Percentiles rank a stretch among this genome's conserved stretches.
Conservation (phyloP, 768 basidiomycete species). For the Lentinula sp. region DNA sequence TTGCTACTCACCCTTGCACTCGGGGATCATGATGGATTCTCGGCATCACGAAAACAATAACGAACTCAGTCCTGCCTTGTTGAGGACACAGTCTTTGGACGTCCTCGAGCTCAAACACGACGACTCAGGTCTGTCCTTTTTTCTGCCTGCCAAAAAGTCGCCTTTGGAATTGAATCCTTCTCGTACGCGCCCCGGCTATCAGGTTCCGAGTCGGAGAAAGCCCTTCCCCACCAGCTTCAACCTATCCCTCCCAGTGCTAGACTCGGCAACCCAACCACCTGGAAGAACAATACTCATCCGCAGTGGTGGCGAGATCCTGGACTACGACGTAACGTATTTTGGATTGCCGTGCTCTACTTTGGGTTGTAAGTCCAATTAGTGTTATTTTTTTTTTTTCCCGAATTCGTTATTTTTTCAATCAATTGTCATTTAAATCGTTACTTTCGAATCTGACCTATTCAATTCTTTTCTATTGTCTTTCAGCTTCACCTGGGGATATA, state of each 20-base stretch:
- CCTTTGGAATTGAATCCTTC: background rate
- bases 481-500: constrained; percentile 5
- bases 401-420: background rate
- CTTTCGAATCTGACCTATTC: background rate
- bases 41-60: background rate
- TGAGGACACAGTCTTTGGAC: background rate
- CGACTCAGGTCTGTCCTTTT: background rate
- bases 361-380: background rate
- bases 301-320: constrained; percentile 4
- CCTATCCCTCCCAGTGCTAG: background rate
- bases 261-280: background rate
- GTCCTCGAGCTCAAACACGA: background rate
- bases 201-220: constrained; percentile 1
- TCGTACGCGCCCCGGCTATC: background rate
- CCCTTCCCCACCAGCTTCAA: background rate
- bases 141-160: background rate
- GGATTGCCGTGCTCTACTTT: constrained; percentile 2
- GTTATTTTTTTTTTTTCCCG: background rate
- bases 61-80: background rate
- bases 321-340: background rate
- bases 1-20: background rate
- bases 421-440: background rate
- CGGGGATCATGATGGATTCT: background rate
- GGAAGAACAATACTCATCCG: constrained; percentile 2
- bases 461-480: background rate